Conservation (phyloP, 1,284 basidiomycete genomes). For the Melampsora larici-populina region DNA sequence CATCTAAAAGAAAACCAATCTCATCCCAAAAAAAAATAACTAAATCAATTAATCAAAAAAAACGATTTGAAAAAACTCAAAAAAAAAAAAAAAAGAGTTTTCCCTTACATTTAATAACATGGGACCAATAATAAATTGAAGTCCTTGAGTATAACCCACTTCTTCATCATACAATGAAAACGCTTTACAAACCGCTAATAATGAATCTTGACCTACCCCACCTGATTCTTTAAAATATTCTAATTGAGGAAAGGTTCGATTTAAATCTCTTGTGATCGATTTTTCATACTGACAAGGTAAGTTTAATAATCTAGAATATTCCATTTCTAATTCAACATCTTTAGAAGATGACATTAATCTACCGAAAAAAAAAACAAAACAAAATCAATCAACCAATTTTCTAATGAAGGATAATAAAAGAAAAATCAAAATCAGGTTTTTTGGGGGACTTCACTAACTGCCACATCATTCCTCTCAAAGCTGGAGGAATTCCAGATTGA, state of each 20-base stretch:
- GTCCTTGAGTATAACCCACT: slow-evolving; percentile 94
- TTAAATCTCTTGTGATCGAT: slow-evolving; percentile 83
- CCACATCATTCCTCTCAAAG: slow-evolving; percentile 92
- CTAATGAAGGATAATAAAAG: slow-evolving; percentile 40
- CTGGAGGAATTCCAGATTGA: slow-evolving; percentile 80
- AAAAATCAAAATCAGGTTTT: slow-evolving; percentile 15
- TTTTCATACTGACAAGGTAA: slow-evolving; percentile 85
- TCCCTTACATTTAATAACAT: slow-evolving; percentile 76
- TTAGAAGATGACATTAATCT: slow-evolving; percentile 73
- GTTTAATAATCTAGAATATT: slow-evolving; percentile 79
- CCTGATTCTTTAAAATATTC: slow-evolving; percentile 82
- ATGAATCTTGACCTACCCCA: slow-evolving; percentile 89
- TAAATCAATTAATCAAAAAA: not conserved
- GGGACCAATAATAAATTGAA: slow-evolving; percentile 92
- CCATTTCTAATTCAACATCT: slow-evolving; percentile 76
- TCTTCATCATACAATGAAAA: slow-evolving; percentile 93
- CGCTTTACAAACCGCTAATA: slow-evolving; percentile 96
- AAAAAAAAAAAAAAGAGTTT: slow-evolving; percentile 1
- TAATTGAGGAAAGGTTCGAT: slow-evolving; percentile 95
- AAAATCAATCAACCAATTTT: too few relatives aligned
- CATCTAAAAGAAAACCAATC: slow-evolving; percentile 70
- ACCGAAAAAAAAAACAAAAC: slow-evolving; percentile 41
- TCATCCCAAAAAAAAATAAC: slow-evolving; percentile 26
- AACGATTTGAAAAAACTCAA: not conserved
- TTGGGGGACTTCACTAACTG: slow-evolving; percentile 75